phyloP scores from a whole-genome alignment of 2,329 filamentous ascomycete species.

The Fusarium albosuccineum region DNA sequence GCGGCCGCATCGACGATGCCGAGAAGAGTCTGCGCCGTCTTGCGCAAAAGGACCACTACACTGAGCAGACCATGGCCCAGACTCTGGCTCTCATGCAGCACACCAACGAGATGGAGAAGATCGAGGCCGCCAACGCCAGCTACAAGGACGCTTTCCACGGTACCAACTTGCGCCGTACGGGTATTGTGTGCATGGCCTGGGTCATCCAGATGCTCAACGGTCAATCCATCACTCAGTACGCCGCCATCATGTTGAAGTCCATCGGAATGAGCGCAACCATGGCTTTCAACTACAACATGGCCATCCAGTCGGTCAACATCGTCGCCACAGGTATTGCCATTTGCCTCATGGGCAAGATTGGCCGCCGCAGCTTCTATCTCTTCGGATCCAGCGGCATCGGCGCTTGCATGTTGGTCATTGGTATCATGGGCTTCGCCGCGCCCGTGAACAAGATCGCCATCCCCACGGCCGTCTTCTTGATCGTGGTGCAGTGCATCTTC shows the following conservation, averaged over 20 bases:
- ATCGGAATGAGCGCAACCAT: slow-evolving; percentile 59
- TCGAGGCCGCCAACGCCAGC: slow-evolving; percentile 60
- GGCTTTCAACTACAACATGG: slow-evolving; percentile 62
- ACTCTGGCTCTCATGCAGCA: slow-evolving; percentile 58
- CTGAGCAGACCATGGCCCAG: slow-evolving; percentile 55
- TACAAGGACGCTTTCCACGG: slow-evolving; percentile 64
- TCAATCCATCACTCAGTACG: slow-evolving; percentile 66
- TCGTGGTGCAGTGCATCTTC: slow-evolving; percentile 68
- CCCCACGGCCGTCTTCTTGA: slow-evolving; percentile 42
- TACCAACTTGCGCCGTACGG: slow-evolving; percentile 55
- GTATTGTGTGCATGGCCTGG: slow-evolving; percentile 54
- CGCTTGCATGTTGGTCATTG: slow-evolving; percentile 57
- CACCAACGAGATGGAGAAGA: slow-evolving; percentile 56
- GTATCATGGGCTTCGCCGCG: slow-evolving; percentile 54
- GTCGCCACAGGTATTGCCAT: slow-evolving; percentile 57
- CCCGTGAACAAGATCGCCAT: slow-evolving; percentile 41
- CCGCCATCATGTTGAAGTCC: slow-evolving; percentile 64
- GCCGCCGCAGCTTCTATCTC: slow-evolving; percentile 57
- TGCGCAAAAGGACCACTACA: slow-evolving; percentile 51
- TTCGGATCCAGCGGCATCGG: slow-evolving; percentile 56
- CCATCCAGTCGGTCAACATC: slow-evolving; percentile 61
- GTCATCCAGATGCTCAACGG: slow-evolving; percentile 51
- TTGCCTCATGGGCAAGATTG: slow-evolving; percentile 52
- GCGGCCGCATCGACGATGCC: slow-evolving; percentile 54
- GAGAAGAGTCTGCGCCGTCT: slow-evolving; percentile 56